phyloP scores from a whole-genome alignment of 1,284 basidiomycete genomes.

The Sporisorium iseilematis-ciliati region DNA sequence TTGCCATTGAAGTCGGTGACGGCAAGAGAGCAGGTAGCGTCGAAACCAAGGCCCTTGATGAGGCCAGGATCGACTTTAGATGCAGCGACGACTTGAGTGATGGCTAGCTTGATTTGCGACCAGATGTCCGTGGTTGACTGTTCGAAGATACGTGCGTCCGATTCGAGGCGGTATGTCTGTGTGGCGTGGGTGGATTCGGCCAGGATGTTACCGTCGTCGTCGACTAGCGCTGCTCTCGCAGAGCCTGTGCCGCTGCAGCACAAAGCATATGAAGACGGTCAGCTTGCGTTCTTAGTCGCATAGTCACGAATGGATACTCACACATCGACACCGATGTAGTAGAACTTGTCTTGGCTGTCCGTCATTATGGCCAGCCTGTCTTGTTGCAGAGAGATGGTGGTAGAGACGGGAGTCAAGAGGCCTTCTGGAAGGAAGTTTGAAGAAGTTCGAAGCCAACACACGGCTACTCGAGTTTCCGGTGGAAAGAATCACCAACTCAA shows the following conservation, averaged over 20 bases:
- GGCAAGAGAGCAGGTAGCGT: slow-evolving; percentile 95
- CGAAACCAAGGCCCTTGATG: slow-evolving; percentile 93
- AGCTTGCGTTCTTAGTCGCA: too few species aligned
- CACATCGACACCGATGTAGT: slow-evolving; percentile 76
- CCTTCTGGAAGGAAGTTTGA: not conserved
- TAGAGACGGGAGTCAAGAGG: not conserved
- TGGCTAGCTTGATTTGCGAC: slow-evolving; percentile 79
- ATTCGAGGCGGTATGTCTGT: slow-evolving; percentile 83
- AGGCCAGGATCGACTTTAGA: slow-evolving; percentile 76
- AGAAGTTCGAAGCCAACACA: not conserved
- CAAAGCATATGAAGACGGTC: too few species aligned
- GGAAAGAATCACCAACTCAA: slow-evolving; percentile 10
- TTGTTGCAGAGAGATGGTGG: not conserved
- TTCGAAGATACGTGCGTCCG: slow-evolving; percentile 93
- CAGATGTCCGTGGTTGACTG: slow-evolving; percentile 82
- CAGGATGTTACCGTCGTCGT: slow-evolving; percentile 79
- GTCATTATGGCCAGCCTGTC: slow-evolving; percentile 11
- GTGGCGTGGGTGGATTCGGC: slow-evolving; percentile 84
- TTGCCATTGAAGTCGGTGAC: slow-evolving; percentile 79
- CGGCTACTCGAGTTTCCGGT: slow-evolving; percentile 16
- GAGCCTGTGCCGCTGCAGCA: slow-evolving; percentile 82
- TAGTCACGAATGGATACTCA: too few species aligned
- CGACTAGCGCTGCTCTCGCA: slow-evolving; percentile 86
- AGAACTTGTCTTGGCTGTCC: slow-evolving; percentile 46
- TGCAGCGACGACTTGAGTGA: slow-evolving; percentile 78